Percentiles rank a stretch among this genome's conserved stretches.
phyloP scores from a whole-genome alignment of 495 filamentous ascomycete genomes.

The Hypoxylon lienhwacheense region DNA sequence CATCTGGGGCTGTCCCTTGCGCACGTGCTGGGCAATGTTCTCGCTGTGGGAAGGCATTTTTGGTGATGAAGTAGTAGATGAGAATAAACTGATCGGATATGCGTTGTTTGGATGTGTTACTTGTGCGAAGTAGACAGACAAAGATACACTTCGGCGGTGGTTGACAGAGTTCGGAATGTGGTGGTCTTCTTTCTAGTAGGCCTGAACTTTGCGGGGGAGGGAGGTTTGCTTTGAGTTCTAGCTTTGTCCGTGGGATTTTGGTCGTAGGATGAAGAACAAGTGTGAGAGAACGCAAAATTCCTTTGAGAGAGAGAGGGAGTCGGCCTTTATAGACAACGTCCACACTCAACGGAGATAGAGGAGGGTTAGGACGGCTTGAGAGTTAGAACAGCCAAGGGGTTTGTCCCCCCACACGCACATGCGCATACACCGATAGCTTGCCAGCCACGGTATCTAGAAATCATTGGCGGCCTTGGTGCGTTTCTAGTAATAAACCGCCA shows the following conservation, averaged over 20 bases:
- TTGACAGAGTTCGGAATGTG: conserved; percentile 1
- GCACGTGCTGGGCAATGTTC: conserved; percentile 22
- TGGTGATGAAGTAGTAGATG: conserved; percentile 1
- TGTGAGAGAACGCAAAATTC: conserved; percentile 3
- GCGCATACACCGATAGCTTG: conserved; percentile 29
- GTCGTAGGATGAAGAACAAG: conserved; percentile 20
- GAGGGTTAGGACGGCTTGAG: conserved; percentile 9
- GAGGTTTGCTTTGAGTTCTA: conserved; percentile 7
- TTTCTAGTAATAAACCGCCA: conserved; percentile 35
- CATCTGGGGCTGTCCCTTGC: conserved; percentile 37
- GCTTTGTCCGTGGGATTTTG: conserved; percentile 20
- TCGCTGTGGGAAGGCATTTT: conserved; percentile 34
- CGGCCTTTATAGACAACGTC: conserved; percentile 24
- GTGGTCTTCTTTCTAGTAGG: conserved; percentile 5
- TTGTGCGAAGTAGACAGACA: not conserved
- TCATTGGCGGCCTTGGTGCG: conserved; percentile 9
- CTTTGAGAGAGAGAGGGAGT: conserved; percentile 18
- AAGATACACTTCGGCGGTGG: conserved; percentile 11
- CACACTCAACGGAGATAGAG: conserved; percentile 8
- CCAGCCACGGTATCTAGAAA: conserved; percentile 13
- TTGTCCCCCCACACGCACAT: conserved; percentile 28
- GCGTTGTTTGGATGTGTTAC: not conserved
- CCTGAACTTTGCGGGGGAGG: not conserved
- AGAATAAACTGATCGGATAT: conserved; percentile 6
- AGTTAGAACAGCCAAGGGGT: too few species aligned